A percentile compares a stretch with the other conserved stretches of the same genome.
phyloP scores from a whole-genome alignment of 2,329 filamentous ascomycete species.

The Microsporum ferrugineum region DNA sequence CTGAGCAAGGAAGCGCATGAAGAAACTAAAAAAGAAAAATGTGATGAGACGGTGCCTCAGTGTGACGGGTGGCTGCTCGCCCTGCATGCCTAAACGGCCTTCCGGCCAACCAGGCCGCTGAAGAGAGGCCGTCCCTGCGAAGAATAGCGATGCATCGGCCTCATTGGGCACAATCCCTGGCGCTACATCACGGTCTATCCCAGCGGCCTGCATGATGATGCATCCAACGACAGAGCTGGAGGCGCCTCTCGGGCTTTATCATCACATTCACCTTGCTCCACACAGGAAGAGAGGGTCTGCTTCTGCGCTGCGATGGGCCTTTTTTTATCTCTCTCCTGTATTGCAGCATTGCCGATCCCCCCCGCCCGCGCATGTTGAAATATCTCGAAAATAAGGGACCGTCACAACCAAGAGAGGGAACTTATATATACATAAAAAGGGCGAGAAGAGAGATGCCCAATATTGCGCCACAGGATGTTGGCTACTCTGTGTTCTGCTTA shows the following conservation, averaged over 20 bases:
- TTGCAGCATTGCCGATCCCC: constrained; percentile 1
- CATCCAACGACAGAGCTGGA: background rate
- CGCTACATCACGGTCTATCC: background rate
- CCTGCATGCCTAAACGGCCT: background rate
- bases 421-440: background rate
- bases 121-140: background rate
- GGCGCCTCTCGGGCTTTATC: background rate
- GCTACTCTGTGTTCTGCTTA: background rate
- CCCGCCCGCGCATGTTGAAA: background rate
- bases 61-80: constrained; percentile 2
- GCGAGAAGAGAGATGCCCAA: background rate
- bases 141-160: background rate
- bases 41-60: background rate
- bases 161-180: constrained; percentile 1
- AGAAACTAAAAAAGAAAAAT: constrained; percentile 3
- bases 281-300: background rate
- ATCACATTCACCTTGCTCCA: constrained; percentile 1
- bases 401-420: background rate
- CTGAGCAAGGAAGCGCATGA: background rate
- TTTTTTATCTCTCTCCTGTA: background rate
- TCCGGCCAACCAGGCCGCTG: background rate
- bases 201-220: background rate
- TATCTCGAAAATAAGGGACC: constrained; percentile 3
- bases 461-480: constrained; percentile 1
- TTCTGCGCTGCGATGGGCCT: background rate